These are phyloP conservation scores for Jaltomata sinuosa DNA, from an alignment of 257 asterid genomes.

Conservation along the genomic window DNA sequence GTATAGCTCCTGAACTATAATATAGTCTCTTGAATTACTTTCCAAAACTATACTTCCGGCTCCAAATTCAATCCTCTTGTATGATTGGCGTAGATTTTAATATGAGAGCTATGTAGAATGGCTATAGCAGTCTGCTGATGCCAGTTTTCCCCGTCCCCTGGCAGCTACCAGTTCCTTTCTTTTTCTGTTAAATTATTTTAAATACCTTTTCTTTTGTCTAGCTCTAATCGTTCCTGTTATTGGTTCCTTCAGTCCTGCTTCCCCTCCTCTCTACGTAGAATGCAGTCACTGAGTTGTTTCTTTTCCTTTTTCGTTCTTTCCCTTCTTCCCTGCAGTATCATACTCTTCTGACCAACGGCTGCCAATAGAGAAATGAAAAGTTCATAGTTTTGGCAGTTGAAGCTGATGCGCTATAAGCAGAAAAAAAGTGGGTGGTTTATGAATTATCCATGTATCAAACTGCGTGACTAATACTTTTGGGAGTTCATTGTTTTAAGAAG, in stretches of 20 bases:
- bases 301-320: neutral
- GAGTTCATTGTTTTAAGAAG: neutral
- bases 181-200: neutral
- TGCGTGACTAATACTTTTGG: neutral
- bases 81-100: neutral
- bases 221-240: neutral
- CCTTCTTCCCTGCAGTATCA: neutral
- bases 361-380: neutral
- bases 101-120: neutral
- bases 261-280: neutral
- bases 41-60: neutral
- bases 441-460: neutral
- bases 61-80: neutral
- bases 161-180: neutral
- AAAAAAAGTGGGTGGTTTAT: neutral
- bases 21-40: neutral
- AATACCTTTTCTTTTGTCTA: neutral
- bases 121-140: neutral
- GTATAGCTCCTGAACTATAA: neutral
- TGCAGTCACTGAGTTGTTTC: neutral
- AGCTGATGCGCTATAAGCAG: neutral
- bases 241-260: neutral
- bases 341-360: neutral
- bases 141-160: neutral
- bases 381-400: neutral